Conservation (phyloP, 2,329 filamentous ascomycete genomes). For the Penicillium palitans region DNA sequence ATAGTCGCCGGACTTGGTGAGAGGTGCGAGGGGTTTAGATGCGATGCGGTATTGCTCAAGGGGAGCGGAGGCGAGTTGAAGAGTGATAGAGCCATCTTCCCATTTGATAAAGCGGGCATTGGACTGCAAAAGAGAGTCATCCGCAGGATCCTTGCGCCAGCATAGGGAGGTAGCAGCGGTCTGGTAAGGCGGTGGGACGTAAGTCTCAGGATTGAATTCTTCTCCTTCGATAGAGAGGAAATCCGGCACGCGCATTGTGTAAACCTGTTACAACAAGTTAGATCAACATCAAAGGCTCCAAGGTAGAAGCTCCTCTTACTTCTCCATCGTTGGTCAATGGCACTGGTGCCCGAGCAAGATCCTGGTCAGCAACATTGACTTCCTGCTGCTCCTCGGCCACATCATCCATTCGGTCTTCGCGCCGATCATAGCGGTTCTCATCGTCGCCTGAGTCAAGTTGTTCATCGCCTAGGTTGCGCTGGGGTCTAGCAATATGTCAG, state of each 20-base stretch:
- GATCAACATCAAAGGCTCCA: not conserved
- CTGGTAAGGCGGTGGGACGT: slow-evolving; percentile 62
- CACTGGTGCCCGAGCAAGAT: slow-evolving; percentile 57
- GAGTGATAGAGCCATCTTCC: slow-evolving; percentile 66
- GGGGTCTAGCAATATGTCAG: slow-evolving; percentile 23
- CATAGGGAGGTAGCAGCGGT: slow-evolving; percentile 65
- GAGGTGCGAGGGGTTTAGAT: slow-evolving; percentile 59
- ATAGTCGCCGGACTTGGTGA: slow-evolving; percentile 54
- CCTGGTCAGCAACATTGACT: slow-evolving; percentile 56
- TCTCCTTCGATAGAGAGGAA: slow-evolving; percentile 63
- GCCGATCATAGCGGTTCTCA: slow-evolving; percentile 56
- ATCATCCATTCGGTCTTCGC: slow-evolving; percentile 48
- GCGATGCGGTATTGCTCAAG: slow-evolving; percentile 61
- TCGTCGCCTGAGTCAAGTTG: slow-evolving; percentile 66
- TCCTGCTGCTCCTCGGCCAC: slow-evolving; percentile 46
- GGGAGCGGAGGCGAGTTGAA: slow-evolving; percentile 64
- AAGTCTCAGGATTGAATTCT: slow-evolving; percentile 61
- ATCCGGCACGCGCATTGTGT: slow-evolving; percentile 63
- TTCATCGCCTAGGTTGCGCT: slow-evolving; percentile 58
- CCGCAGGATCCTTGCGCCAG: slow-evolving; percentile 64
- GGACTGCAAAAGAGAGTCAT: slow-evolving; percentile 59
- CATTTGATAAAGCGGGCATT: slow-evolving; percentile 66
- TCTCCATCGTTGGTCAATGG: slow-evolving; percentile 52
- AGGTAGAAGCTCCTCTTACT: slow-evolving; percentile 25
- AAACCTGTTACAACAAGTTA: slow-evolving; percentile 46